These are phyloP conservation scores for Xanthoconium stramineum DNA, from an alignment of 768 basidiomycete species.

Conservation along the genomic window DNA sequence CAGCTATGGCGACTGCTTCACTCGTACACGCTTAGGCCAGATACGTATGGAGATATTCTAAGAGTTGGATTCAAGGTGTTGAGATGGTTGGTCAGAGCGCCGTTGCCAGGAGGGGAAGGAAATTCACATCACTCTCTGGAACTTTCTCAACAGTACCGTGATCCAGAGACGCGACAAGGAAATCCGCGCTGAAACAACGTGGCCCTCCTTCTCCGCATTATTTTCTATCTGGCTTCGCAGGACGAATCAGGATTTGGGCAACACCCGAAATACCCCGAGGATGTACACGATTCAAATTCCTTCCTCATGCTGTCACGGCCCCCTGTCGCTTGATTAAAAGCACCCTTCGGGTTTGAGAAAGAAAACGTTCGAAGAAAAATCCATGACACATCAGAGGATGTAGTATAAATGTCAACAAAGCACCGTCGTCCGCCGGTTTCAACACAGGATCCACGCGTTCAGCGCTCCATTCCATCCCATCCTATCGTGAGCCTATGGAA, in stretches of 20 bases:
- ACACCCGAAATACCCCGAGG: conserved; percentile 7
- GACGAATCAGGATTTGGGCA: conserved; percentile 2
- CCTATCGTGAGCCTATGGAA: background rate
- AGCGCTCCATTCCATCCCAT: background rate
- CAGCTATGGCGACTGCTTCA: too few relatives aligned
- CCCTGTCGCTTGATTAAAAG: conserved; percentile 1
- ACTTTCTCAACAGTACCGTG: background rate
- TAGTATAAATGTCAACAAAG: background rate
- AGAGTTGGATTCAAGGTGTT: too few relatives aligned
- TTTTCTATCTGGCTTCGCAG: background rate
- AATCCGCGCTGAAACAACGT: conserved; percentile 5
- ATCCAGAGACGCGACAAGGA: background rate
- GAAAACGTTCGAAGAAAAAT: background rate
- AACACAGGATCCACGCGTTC: background rate
- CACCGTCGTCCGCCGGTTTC: conserved; percentile 1
- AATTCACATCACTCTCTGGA: background rate
- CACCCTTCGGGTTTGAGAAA: background rate
- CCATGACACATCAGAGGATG: background rate
- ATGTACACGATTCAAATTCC: background rate
- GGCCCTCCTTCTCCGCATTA: background rate
- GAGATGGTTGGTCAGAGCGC: background rate
- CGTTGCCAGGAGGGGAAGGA: background rate
- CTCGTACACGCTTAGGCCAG: too few relatives aligned
- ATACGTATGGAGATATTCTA: too few relatives aligned
- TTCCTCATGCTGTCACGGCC: background rate